These are phyloP conservation scores for Agastache rugosa DNA, from an alignment of 257 asterid species.

Conservation along the genomic window DNA sequence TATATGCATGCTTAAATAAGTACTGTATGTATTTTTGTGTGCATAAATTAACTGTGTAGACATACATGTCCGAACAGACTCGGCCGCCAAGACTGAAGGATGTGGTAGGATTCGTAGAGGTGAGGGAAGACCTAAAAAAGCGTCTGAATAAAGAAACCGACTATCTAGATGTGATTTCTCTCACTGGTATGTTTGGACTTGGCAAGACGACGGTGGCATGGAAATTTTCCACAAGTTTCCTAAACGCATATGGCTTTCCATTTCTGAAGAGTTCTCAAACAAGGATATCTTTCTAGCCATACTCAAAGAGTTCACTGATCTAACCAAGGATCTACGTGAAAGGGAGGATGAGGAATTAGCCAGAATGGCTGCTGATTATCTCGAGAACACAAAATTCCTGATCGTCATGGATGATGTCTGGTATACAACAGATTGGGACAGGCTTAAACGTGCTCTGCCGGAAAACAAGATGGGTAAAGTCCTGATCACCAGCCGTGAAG, in stretches of 20 bases:
- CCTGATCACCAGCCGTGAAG: conserved; percentile 1
- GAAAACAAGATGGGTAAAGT: neutral
- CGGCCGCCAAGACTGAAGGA: neutral
- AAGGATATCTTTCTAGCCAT: conserved; percentile 12
- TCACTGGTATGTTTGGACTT: conserved; percentile 21
- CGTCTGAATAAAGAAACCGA: neutral
- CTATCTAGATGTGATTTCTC: neutral
- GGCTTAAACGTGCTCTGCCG: neutral
- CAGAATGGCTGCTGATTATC: neutral
- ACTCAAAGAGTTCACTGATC: conserved; percentile 3
- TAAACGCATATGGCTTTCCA: conserved; percentile 9
- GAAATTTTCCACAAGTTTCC: neutral
- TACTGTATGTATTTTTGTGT: too few relatives aligned
- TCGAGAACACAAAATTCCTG: neutral
- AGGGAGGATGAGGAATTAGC: neutral
- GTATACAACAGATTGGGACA: neutral
- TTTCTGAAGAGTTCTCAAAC: conserved; percentile 21
- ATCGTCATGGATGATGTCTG: conserved; percentile 24
- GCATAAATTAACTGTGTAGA: too few relatives aligned
- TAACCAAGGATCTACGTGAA: neutral
- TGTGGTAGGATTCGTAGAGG: conserved; percentile 18
- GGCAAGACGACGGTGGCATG: conserved; percentile 28
- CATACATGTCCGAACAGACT: too few relatives aligned
- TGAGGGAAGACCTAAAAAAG: neutral
- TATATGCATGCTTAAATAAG: too few relatives aligned